These are phyloP conservation scores for Metschnikowia kofuensis DNA, from an alignment of 805 yeast species.

Conservation along the genomic window DNA sequence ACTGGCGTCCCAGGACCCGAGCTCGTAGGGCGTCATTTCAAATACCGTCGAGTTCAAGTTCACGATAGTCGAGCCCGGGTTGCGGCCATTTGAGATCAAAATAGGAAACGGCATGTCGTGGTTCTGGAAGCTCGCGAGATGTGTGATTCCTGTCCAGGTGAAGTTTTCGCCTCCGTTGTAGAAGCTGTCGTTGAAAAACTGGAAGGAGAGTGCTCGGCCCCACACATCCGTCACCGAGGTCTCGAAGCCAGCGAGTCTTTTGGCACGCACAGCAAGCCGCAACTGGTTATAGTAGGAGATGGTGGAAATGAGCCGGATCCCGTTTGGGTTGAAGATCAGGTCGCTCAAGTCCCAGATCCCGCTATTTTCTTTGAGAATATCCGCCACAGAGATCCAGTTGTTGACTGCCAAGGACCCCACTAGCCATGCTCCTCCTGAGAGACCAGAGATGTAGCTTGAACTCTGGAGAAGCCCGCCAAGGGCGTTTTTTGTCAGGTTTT, in stretches of 20 bases:
- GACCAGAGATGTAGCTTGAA: conserved; percentile 14
- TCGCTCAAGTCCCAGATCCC: conserved; percentile 67
- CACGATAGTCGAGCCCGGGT: conserved; percentile 57
- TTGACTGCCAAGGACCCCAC: conserved; percentile 30
- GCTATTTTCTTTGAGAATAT: conserved; percentile 22
- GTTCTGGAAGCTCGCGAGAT: conserved; percentile 23
- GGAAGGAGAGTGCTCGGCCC: conserved; percentile 19
- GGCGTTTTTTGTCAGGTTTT: conserved; percentile 4
- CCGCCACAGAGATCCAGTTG: conserved; percentile 33
- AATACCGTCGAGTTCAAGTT: conserved; percentile 63
- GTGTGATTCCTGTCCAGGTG: conserved; percentile 26
- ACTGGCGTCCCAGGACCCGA: conserved; percentile 44
- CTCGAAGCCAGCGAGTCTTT: conserved; percentile 12
- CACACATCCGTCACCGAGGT: conserved; percentile 19
- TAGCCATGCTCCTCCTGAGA: conserved; percentile 19
- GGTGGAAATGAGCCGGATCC: conserved; percentile 53
- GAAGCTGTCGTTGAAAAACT: conserved; percentile 14
- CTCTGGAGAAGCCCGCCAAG: conserved; percentile 18
- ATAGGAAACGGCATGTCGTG: conserved; percentile 68
- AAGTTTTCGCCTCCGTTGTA: conserved; percentile 18
- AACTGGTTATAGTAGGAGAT: conserved; percentile 20
- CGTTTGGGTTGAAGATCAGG: conserved; percentile 61
- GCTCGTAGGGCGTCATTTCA: conserved; percentile 38
- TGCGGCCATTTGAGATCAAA: conserved; percentile 58
- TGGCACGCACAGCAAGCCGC: conserved; percentile 12